phyloP scores from a whole-genome alignment of 2,329 filamentous ascomycete genomes.

The Aulographum hederae region DNA sequence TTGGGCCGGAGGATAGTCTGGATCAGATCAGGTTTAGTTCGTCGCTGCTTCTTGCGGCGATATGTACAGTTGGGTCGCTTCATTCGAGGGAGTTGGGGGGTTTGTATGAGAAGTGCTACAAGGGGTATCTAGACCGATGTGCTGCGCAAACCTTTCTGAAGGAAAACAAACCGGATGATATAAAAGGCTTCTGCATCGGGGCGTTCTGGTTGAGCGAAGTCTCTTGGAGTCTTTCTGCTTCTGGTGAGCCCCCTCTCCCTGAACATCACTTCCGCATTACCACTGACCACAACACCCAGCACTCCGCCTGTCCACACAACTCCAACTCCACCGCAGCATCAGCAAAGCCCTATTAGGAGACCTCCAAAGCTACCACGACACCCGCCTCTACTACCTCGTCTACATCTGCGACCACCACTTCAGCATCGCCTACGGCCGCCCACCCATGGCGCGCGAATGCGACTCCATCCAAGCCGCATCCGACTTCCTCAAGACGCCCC shows the following conservation, averaged over 20 bases:
- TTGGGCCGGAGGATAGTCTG: slow-evolving; percentile 12
- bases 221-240: slow-evolving; percentile 8
- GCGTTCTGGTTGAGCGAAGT: slow-evolving; percentile 8
- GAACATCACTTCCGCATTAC: not conserved
- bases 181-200: slow-evolving; percentile 7
- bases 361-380: slow-evolving; percentile 16
- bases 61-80: slow-evolving; percentile 16
- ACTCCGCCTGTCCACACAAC: not conserved
- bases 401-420: slow-evolving; percentile 23
- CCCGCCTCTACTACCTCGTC: slow-evolving; percentile 20
- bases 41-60: slow-evolving; percentile 14
- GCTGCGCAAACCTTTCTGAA: slow-evolving; percentile 12
- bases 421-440: slow-evolving; percentile 21
- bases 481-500: slow-evolving; percentile 12
- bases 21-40: slow-evolving; percentile 12
- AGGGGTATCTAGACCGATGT: slow-evolving; percentile 12
- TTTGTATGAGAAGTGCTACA: slow-evolving; percentile 13
- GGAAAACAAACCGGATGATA: slow-evolving; percentile 8
- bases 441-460: slow-evolving; percentile 20
- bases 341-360: slow-evolving; percentile 13
- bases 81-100: slow-evolving; percentile 9
- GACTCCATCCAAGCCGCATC: slow-evolving; percentile 19
- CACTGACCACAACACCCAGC: not conserved
- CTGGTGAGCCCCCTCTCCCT: slow-evolving; percentile 6
- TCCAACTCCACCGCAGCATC: not conserved